Percentiles rank a stretch among this genome's conserved stretches.
phyloP scores from a whole-genome alignment of 2,329 filamentous ascomycete genomes.

The Metarhizium anisopliae region DNA sequence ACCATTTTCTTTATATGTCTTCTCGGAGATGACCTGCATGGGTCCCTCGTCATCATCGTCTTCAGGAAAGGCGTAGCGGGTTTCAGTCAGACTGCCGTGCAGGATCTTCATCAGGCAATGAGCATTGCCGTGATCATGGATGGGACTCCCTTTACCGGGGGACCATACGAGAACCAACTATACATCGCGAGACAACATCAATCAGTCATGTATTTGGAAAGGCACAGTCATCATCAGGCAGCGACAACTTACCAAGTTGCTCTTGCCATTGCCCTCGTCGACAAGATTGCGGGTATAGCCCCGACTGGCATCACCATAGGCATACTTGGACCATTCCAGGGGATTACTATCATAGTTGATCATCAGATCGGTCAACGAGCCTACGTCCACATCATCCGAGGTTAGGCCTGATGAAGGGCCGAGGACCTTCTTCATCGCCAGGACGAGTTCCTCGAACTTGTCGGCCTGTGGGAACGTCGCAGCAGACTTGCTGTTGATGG shows the following conservation, averaged over 20 bases:
- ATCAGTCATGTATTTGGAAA: neutral
- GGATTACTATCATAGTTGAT: slow-evolving; percentile 59
- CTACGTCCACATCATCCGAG: slow-evolving; percentile 71
- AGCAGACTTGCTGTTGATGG: slow-evolving; percentile 12
- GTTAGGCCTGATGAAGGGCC: slow-evolving; percentile 75
- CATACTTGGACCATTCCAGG: slow-evolving; percentile 66
- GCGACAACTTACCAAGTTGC: slow-evolving; percentile 52
- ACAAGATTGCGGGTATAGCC: slow-evolving; percentile 84
- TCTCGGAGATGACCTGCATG: slow-evolving; percentile 57
- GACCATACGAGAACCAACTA: slow-evolving; percentile 85
- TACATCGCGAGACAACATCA: slow-evolving; percentile 1
- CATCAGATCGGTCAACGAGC: slow-evolving; percentile 65
- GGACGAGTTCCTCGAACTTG: slow-evolving; percentile 61
- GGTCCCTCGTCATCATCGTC: slow-evolving; percentile 38
- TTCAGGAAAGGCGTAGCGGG: slow-evolving; percentile 66
- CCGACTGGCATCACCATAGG: slow-evolving; percentile 58
- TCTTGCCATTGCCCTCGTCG: slow-evolving; percentile 77
- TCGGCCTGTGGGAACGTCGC: slow-evolving; percentile 23
- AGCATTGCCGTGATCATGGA: slow-evolving; percentile 83
- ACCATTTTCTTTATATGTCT: slow-evolving; percentile 57
- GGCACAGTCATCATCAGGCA: neutral
- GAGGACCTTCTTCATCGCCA: slow-evolving; percentile 63
- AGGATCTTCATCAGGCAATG: slow-evolving; percentile 92
- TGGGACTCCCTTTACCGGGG: slow-evolving; percentile 71
- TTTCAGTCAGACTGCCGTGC: slow-evolving; percentile 70